A percentile compares a stretch with the other conserved stretches of the same genome.
These are phyloP conservation scores for Zalerion maritima DNA, from an alignment of 495 filamentous ascomycete species.

Conservation along the genomic window DNA sequence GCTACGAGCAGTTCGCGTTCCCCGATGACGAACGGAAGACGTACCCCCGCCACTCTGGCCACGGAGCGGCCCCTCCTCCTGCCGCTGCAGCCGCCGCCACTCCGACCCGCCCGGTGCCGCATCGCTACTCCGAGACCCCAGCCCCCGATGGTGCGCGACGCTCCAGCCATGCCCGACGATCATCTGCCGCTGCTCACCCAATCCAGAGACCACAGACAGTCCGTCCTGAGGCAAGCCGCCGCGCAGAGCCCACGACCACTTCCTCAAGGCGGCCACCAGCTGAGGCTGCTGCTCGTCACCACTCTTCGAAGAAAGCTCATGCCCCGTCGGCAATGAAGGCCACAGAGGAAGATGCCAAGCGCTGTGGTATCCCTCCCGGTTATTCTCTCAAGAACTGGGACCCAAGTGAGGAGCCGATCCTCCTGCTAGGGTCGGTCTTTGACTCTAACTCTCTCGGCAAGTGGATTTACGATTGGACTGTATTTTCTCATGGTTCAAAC, in stretches of 20 bases:
- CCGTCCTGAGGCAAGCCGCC: conserved; percentile 20
- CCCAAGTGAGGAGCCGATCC: conserved; percentile 77
- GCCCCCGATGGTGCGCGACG: no score
- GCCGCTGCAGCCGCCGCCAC: conserved; percentile 27
- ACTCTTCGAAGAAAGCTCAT: conserved; percentile 10
- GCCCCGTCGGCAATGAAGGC: conserved; percentile 41
- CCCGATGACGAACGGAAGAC: conserved; percentile 19
- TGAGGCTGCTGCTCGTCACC: conserved; percentile 2
- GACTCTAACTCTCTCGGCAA: conserved; percentile 95
- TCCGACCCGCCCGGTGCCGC: conserved; percentile 24
- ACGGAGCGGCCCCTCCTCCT: conserved; percentile 24
- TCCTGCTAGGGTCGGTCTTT: conserved; percentile 89
- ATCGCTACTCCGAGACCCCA: conserved; percentile 26
- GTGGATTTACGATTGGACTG: conserved; percentile 99
- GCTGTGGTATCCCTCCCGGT: conserved; percentile 70
- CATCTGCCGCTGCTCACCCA: no score
- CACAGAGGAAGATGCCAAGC: conserved; percentile 70
- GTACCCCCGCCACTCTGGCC: conserved; percentile 21
- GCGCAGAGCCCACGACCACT: conserved; percentile 11
- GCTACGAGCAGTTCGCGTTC: conserved; percentile 34
- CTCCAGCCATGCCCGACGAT: no score
- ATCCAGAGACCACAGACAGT: conserved; percentile 25
- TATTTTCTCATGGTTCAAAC: conserved; percentile 73
- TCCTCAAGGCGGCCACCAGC: conserved; percentile 14
- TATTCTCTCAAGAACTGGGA: conserved; percentile 99